Percentiles rank a stretch among this genome's conserved stretches.
These are phyloP conservation scores for Kluyveromyces nonfermentans DNA, from an alignment of 805 yeast species.

Conservation along the genomic window DNA sequence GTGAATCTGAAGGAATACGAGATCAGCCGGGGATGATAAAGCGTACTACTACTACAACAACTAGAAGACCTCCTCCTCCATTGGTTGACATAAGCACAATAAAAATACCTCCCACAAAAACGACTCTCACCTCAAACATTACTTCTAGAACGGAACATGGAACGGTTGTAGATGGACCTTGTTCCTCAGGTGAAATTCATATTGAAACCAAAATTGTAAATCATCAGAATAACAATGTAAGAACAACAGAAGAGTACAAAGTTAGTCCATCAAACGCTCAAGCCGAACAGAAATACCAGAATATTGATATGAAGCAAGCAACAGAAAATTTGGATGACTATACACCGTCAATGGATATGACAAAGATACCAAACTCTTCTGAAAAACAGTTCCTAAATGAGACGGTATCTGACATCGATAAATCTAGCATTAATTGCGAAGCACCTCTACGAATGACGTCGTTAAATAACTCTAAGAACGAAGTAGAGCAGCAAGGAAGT, in stretches of 20 bases:
- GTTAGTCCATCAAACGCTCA: not conserved
- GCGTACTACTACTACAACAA: slow-evolving; percentile 2
- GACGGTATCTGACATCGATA: not conserved
- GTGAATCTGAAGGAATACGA: not conserved
- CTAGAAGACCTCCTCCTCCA: slow-evolving; percentile 12
- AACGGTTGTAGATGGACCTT: not conserved
- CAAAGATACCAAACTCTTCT: not conserved
- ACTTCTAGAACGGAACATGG: not conserved
- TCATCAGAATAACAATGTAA: not conserved
- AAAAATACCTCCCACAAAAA: not conserved
- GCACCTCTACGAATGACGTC: not conserved
- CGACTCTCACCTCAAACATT: not conserved
- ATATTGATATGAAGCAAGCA: slow-evolving; percentile 27
- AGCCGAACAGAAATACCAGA: slow-evolving; percentile 19
- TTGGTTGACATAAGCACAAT: slow-evolving; percentile 2
- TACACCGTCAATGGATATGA: slow-evolving; percentile 4
- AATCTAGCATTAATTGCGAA: not conserved
- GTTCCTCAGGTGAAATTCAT: not conserved
- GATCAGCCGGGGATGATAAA: not conserved
- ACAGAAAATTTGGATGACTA: slow-evolving; percentile 27
- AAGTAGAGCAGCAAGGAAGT: not conserved
- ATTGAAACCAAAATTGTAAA: not conserved
- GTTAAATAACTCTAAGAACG: not conserved
- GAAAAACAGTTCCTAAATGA: no score
- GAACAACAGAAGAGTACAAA: not conserved